These are phyloP conservation scores for Verticillium nubilum DNA, from an alignment of 2,329 filamentous ascomycete species.

Conservation along the genomic window DNA sequence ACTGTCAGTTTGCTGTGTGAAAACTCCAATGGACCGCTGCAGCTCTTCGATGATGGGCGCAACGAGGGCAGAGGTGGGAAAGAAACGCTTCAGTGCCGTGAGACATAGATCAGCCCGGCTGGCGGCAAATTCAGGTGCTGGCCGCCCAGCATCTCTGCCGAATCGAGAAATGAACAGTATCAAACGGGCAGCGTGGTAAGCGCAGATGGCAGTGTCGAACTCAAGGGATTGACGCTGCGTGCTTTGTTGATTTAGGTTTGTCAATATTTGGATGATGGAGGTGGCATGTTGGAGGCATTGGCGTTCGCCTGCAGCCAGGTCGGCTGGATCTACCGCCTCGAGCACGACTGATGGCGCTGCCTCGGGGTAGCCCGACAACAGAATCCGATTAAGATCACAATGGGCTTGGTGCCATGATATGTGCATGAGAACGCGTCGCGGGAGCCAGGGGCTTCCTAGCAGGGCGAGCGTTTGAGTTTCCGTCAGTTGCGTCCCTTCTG, in stretches of 20 bases:
- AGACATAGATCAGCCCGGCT: conserved; percentile 20
- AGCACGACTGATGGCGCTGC: conserved; percentile 26
- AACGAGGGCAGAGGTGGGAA: conserved; percentile 16
- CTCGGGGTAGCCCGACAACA: conserved; percentile 33
- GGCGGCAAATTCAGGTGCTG: conserved; percentile 16
- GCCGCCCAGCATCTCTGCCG: conserved; percentile 5
- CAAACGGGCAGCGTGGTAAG: conserved; percentile 33
- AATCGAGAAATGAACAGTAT: conserved; percentile 21
- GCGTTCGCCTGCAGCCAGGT: conserved; percentile 23
- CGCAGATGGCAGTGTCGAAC: conserved; percentile 35
- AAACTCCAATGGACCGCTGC: conserved; percentile 13
- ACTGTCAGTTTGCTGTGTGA: conserved; percentile 6
- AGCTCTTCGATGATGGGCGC: conserved; percentile 21
- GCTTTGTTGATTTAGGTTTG: conserved; percentile 19
- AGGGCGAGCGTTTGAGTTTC: conserved; percentile 4
- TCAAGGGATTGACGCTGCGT: conserved; percentile 24
- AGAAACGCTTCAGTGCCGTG: conserved; percentile 18
- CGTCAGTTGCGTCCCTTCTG: conserved; percentile 9
- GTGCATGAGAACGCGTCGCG: conserved; percentile 22
- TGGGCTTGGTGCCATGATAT: conserved; percentile 35
- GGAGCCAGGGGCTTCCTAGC: conserved; percentile 13
- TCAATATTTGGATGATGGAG: conserved; percentile 28
- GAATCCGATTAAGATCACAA: conserved; percentile 38
- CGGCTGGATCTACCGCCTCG: conserved; percentile 17
- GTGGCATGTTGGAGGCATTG: conserved; percentile 31